Conservation (phyloP, 805 yeast genomes). For the Vanderwaltozyma yarrowii region DNA sequence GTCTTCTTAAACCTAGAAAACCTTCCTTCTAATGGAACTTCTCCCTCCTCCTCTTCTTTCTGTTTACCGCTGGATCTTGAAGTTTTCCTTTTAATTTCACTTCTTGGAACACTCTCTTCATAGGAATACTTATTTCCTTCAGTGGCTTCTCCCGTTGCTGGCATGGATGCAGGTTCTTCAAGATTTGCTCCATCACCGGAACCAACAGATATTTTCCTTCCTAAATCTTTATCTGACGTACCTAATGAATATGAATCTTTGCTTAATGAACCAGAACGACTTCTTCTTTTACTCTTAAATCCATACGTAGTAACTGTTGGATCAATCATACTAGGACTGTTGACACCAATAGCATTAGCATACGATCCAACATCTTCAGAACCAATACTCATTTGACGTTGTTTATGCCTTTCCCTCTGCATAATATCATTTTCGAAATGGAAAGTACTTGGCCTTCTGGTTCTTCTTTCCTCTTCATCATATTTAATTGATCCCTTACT, state of each 20-base stretch:
- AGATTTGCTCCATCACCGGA: background rate
- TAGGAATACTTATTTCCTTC: background rate
- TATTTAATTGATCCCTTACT: background rate
- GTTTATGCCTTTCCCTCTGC: background rate
- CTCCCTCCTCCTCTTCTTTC: background rate
- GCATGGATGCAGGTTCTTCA: background rate
- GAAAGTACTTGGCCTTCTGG: background rate
- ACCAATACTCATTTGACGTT: slow-evolving; percentile 5
- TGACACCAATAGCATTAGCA: slow-evolving; percentile 13
- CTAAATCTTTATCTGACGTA: background rate
- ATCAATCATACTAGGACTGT: slow-evolving; percentile 23
- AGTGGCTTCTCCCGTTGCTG: too few species aligned
- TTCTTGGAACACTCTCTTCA: slow-evolving; percentile 2
- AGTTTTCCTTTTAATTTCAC: background rate
- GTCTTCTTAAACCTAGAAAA: slow-evolving; percentile 1
- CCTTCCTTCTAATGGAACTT: background rate
- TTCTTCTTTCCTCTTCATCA: background rate
- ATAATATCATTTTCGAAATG: slow-evolving; percentile 2
- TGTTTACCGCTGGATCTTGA: background rate
- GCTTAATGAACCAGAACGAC: background rate
- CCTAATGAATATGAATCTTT: background rate
- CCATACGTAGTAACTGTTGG: slow-evolving; percentile 22
- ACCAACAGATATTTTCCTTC: background rate
- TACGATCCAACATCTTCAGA: slow-evolving; percentile 8
- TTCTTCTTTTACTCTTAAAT: slow-evolving; percentile 5